Base-by-base conservation (phyloP, 257 asterid genomes). In the Salvia miltiorrhiza region DNA sequence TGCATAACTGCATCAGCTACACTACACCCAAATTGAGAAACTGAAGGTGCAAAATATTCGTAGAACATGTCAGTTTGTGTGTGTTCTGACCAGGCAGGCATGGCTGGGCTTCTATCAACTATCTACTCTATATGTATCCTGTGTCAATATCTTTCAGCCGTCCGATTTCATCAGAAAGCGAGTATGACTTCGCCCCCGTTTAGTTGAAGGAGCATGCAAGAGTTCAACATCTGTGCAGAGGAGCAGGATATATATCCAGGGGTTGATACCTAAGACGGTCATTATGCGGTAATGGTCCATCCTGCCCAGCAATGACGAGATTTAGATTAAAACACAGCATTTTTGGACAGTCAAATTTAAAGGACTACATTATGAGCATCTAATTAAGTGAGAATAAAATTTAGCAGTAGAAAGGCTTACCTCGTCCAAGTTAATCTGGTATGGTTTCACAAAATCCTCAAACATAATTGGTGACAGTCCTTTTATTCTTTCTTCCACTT, bases 401-500 rank as follows among this genome's bases (percentile, higher is more conserved):
- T 20, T 16, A 47, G 39, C 1, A 9, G 44, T 57, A 19, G 10
- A 21, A 24, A 37, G 21, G 23, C 49, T 3, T 77, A 89, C 99
- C 96, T 88, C 86, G 4, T 87, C 93, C 72, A 78, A 76, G 87
- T 86, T 78, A 74, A 89, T 87, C 80, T 81, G 91, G 88, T 74
- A 84, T 77, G 97, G 95, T 79, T 86, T 87, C 79, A 78, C 96
- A 78, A 87, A 89, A 82, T 94, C 99, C 77, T 91, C 95, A 67
- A 91, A 94, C 99, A 94, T 86, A 59, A 83, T 63, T 11, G 93
- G 95, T 2, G 90, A 80, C 68, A 86, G 64, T 63, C 80, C 91
- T 73, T 64, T 76, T 73, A 94, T 82, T 81, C 68, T 89, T 78
- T 85, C 96, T 78, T 89, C 89, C 66, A 91, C 97, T 85, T 94